Evolutionary conservation across 2,329 filamentous ascomycete species (phyloP).

Genomic region (Phialophora expanda): DNA sequence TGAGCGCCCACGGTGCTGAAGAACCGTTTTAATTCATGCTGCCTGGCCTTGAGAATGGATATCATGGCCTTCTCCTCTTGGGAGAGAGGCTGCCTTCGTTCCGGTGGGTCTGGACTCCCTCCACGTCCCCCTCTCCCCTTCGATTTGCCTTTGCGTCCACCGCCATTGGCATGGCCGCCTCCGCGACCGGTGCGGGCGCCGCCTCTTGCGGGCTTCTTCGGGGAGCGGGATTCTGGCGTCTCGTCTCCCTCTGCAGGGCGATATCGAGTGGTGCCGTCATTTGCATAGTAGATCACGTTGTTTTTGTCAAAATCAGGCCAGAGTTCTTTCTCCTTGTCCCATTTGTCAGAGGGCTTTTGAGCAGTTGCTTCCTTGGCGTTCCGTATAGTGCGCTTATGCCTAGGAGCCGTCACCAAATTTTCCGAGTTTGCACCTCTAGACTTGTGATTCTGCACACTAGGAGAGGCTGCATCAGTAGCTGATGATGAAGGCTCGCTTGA

Average conservation of each 20-base stretch:
- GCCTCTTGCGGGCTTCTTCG: slow-evolving; percentile 38
- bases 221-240: slow-evolving; percentile 28
- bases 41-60: slow-evolving; percentile 46
- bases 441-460: background rate
- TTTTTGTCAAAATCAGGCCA: slow-evolving; percentile 16
- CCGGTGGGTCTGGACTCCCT: slow-evolving; percentile 41
- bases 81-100: slow-evolving; percentile 39
- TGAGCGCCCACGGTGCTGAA: slow-evolving; percentile 51
- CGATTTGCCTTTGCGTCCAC: slow-evolving; percentile 41
- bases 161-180: slow-evolving; percentile 39
- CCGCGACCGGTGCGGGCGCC: slow-evolving; percentile 45
- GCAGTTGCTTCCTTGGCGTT: background rate
- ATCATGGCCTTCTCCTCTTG: slow-evolving; percentile 36
- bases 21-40: slow-evolving; percentile 50
- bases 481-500: background rate
- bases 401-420: background rate
- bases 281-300: slow-evolving; percentile 19
- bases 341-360: background rate
- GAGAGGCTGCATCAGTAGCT: background rate
- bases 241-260: slow-evolving; percentile 15
- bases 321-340: slow-evolving; percentile 12
- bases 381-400: slow-evolving; percentile 8
- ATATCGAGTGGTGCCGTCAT: slow-evolving; percentile 21
- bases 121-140: slow-evolving; percentile 41
- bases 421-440: background rate